Base-by-base conservation (phyloP, 306 rosid genomes). In the Crotalaria pallida region DNA sequence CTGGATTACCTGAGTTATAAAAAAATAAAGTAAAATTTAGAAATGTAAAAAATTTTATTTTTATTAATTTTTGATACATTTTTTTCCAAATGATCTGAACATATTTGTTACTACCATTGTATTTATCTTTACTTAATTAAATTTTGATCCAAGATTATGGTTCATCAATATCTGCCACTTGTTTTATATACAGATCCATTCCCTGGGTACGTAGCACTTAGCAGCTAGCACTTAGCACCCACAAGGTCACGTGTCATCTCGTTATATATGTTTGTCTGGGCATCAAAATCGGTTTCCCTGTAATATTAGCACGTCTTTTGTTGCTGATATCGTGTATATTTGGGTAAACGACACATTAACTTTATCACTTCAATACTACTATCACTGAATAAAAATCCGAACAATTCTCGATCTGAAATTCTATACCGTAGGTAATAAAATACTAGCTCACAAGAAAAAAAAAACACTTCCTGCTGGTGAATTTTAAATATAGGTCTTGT, bases 161-260 rank as follows among this genome's bases (percentile, higher is more conserved):
- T 24, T 44, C 11, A 43, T 44, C 16, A 3, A 7, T 48, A 33
- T 1, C 21, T 22, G 38, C n/a, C 2, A 22, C 36, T 12, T 12
- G 13, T 27, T 74, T 9, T 7, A 13, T 7, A 8, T 7, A 58
- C 60, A 62, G 53, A 36, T 61, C 3, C 33, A 50, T 47, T 66
- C 29, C 8, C 8, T 38, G 33, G 57, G 45, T 61, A 10, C 43
- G 55, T 23, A 64, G 60, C 77, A 70, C 19, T 24, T 45, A 22
- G 23, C 68, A 44, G n/a, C n/a, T 23, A 64, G 60, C 77, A 70
- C 19, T 24, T 45, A 22, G 23, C 68, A 44, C 50, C 57, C 74
- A 18, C 57, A 63, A 63, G 40, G 66, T 67, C 75, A 58, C 71
- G 75, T 73, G 83, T 58, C 66, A 73, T 66, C 75, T 73, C 52